Evolutionary conservation across 306 rosid species (phyloP).

Genomic region (Macrotyloma uniflorum): DNA sequence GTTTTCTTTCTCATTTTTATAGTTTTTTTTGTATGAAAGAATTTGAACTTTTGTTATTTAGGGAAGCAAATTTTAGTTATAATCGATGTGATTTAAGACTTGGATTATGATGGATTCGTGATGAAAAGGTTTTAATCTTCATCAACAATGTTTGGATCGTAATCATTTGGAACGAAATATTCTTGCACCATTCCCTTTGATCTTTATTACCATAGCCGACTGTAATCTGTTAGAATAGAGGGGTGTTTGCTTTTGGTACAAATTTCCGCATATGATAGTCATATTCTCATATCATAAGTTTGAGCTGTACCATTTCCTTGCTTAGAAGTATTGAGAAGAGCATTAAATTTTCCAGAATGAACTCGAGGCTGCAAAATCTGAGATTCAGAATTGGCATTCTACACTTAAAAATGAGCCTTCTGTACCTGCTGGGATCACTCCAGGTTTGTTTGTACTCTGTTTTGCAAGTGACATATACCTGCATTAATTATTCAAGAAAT

Average conservation of each 20-base stretch:
- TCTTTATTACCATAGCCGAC: too few relatives aligned
- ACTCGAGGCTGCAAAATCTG: slow-evolving; percentile 75
- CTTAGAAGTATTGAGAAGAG: background rate
- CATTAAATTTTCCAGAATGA: slow-evolving; percentile 59
- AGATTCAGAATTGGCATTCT: slow-evolving; percentile 79
- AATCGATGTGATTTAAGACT: background rate
- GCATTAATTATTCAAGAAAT: slow-evolving; percentile 7
- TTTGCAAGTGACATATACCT: background rate
- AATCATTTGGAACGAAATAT: background rate
- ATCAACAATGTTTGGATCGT: too few relatives aligned
- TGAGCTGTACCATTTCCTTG: slow-evolving; percentile 1
- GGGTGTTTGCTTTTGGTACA: slow-evolving; percentile 16
- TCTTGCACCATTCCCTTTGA: too few relatives aligned
- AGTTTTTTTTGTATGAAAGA: background rate
- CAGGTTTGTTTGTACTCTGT: slow-evolving; percentile 59
- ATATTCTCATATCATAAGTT: slow-evolving; percentile 2
- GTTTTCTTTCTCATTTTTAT: too few relatives aligned
- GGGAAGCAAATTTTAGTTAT: background rate
- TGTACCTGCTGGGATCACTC: slow-evolving; percentile 69
- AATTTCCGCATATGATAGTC: slow-evolving; percentile 12
- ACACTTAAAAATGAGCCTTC: slow-evolving; percentile 75
- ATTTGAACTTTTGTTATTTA: slow-evolving; percentile 11
- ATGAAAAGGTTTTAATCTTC: background rate
- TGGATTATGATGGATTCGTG: too few relatives aligned
- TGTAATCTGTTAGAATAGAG: slow-evolving; percentile 5